A percentile compares a stretch with the other conserved stretches of the same genome.
These are phyloP conservation scores for Trypanosoma vivax DNA, from an alignment of 208 protist species.

Conservation along the genomic window DNA sequence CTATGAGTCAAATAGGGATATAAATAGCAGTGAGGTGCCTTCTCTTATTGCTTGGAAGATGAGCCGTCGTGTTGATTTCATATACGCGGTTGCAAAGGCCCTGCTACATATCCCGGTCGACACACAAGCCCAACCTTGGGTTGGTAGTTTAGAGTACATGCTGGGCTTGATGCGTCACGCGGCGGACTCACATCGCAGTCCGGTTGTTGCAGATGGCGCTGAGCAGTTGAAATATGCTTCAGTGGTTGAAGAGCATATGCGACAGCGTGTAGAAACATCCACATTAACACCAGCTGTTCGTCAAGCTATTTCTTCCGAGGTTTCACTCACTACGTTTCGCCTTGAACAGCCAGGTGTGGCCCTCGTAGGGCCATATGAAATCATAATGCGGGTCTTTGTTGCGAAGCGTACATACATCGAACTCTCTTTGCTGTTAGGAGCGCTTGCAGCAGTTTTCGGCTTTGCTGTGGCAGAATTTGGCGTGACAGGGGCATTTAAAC, in stretches of 20 bases:
- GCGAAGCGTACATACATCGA: slow-evolving; percentile 36
- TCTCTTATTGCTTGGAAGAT: slow-evolving; percentile 19
- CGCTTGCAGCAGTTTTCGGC: slow-evolving; percentile 20
- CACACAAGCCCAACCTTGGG: slow-evolving; percentile 15
- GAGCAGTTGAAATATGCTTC: slow-evolving; percentile 31
- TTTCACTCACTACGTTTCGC: slow-evolving; percentile 18
- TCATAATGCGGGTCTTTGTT: slow-evolving; percentile 45
- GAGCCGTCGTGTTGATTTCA: slow-evolving; percentile 41
- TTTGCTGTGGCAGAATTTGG: slow-evolving; percentile 58
- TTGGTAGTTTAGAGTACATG: slow-evolving; percentile 46
- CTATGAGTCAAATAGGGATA: too few species aligned
- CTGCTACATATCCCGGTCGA: slow-evolving; percentile 19
- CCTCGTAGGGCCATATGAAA: slow-evolving; percentile 57
- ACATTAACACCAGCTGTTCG: neutral
- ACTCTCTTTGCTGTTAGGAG: slow-evolving; percentile 13
- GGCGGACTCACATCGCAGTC: slow-evolving; percentile 33
- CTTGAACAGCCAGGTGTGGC: slow-evolving; percentile 27
- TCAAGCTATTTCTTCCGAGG: slow-evolving; percentile 2
- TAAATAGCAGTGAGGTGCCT: slow-evolving; percentile 6
- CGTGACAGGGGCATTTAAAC: slow-evolving; percentile 14
- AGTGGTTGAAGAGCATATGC: slow-evolving; percentile 44
- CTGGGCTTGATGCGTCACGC: slow-evolving; percentile 44
- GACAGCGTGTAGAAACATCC: slow-evolving; percentile 6
- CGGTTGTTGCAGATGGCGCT: slow-evolving; percentile 27
- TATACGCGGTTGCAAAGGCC: slow-evolving; percentile 48